Evolutionary conservation across 2,329 filamentous ascomycete species (phyloP).

Genomic region (Orbilia javanica): DNA sequence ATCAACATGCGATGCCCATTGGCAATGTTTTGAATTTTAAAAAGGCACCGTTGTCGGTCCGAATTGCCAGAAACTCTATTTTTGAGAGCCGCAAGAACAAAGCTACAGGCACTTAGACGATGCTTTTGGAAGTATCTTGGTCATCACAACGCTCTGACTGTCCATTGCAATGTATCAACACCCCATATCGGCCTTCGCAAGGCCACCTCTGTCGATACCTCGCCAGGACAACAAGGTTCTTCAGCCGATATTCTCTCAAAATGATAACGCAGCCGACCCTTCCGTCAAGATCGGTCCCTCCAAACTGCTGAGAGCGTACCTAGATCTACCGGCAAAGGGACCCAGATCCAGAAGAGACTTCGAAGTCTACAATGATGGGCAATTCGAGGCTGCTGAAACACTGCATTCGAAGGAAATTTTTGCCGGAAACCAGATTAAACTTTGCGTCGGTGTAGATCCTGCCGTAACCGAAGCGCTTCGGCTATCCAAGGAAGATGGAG

Average conservation of each 20-base stretch:
- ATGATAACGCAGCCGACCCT: conserved; percentile 12
- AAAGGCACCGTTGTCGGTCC: background rate
- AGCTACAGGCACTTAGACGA: background rate
- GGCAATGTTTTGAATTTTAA: conserved; percentile 19
- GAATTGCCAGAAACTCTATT: conserved; percentile 10
- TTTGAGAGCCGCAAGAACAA: background rate
- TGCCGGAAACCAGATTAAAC: conserved; percentile 53
- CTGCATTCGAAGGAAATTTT: conserved; percentile 52
- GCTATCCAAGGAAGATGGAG: conserved; percentile 47
- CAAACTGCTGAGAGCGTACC: conserved; percentile 27
- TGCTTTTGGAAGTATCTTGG: conserved; percentile 20
- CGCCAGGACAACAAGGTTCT: background rate
- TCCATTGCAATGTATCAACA: background rate
- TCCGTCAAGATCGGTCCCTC: conserved; percentile 43
- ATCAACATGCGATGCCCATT: conserved; percentile 3
- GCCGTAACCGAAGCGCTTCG: conserved; percentile 47
- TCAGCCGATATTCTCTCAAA: background rate
- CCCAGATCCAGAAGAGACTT: conserved; percentile 34
- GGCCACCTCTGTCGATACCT: background rate
- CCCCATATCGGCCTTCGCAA: background rate
- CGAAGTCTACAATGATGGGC: conserved; percentile 38
- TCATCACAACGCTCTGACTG: background rate
- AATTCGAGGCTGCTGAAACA: conserved; percentile 23
- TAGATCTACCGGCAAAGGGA: conserved; percentile 30
- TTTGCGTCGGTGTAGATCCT: conserved; percentile 49